Conservation (phyloP, 2,329 filamentous ascomycete genomes). For the Rhexocercosporidium sp. region DNA sequence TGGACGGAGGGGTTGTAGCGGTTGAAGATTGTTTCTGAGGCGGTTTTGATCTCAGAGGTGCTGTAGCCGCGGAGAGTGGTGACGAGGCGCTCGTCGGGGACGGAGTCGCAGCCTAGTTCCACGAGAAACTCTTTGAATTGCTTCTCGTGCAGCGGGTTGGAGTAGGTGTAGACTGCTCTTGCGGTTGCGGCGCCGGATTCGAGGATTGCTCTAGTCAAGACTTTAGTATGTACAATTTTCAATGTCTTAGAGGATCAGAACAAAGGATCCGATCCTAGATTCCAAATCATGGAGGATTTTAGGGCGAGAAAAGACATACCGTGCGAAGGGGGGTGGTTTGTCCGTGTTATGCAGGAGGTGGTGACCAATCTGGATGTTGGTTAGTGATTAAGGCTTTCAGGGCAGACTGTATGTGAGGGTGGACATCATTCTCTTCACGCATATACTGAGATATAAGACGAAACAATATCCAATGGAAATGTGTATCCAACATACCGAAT, state of each 20-base stretch:
- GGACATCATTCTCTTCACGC: too few species aligned
- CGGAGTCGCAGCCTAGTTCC: slow-evolving; percentile 54
- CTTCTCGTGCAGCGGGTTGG: slow-evolving; percentile 60
- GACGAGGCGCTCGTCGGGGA: slow-evolving; percentile 54
- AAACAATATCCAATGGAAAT: background rate
- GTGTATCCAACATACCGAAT: slow-evolving; percentile 53
- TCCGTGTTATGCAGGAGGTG: slow-evolving; percentile 60
- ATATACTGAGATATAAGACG: background rate
- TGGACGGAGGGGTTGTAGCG: slow-evolving; percentile 51
- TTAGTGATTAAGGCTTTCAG: background rate
- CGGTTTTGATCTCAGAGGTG: slow-evolving; percentile 45
- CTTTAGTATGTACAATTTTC: too few species aligned
- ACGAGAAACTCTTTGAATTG: slow-evolving; percentile 62
- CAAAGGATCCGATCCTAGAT: too few species aligned
- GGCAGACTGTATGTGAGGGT: background rate
- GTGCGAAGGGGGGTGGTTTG: slow-evolving; percentile 50
- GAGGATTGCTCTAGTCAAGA: slow-evolving; percentile 60
- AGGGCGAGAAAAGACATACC: too few species aligned
- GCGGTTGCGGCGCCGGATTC: slow-evolving; percentile 63
- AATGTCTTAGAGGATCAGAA: too few species aligned
- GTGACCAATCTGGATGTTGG: slow-evolving; percentile 62
- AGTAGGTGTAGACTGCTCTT: slow-evolving; percentile 56
- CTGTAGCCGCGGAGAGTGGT: slow-evolving; percentile 53
- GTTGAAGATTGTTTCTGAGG: slow-evolving; percentile 51
- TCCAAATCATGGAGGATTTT: too few species aligned